A percentile compares a stretch with the other conserved stretches of the same genome.
phyloP scores from a whole-genome alignment of 345 rosid genomes.

The Hibiscus mutabilis region DNA sequence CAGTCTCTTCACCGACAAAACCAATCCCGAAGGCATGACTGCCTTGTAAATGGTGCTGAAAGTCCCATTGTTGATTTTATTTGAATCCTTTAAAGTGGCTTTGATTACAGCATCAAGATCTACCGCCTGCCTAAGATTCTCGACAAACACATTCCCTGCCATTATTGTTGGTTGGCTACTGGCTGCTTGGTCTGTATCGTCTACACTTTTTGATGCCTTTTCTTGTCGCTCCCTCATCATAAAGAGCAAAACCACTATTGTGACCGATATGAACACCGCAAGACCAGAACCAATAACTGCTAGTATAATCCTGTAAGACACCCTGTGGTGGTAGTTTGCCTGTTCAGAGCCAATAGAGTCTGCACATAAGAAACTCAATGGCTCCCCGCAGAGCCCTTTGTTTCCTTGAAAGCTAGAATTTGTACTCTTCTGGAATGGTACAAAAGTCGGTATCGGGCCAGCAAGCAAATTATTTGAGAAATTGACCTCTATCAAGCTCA shows the following conservation, averaged over 20 bases:
- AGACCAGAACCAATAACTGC: slow-evolving; percentile 90
- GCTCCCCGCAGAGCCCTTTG: slow-evolving; percentile 87
- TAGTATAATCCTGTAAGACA: slow-evolving; percentile 73
- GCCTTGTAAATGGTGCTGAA: slow-evolving; percentile 90
- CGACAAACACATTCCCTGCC: slow-evolving; percentile 74
- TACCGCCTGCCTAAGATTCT: slow-evolving; percentile 81
- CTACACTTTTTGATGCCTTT: slow-evolving; percentile 53
- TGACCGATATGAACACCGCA: slow-evolving; percentile 78
- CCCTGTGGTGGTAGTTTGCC: slow-evolving; percentile 58
- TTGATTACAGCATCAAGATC: slow-evolving; percentile 82
- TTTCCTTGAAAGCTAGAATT: slow-evolving; percentile 72
- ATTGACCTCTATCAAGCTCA: slow-evolving; percentile 89
- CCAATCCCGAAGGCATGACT: slow-evolving; percentile 87
- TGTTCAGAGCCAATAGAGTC: slow-evolving; percentile 31
- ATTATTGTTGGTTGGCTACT: slow-evolving; percentile 52
- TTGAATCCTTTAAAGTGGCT: slow-evolving; percentile 77
- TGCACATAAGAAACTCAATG: slow-evolving; percentile 56
- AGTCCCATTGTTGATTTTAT: slow-evolving; percentile 78
- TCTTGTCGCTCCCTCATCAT: slow-evolving; percentile 98
- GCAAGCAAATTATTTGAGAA: slow-evolving; percentile 74
- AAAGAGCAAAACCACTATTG: slow-evolving; percentile 75
- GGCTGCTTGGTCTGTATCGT: slow-evolving; percentile 36
- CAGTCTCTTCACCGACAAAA: slow-evolving; percentile 69
- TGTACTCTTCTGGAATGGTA: slow-evolving; percentile 86
- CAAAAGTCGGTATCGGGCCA: slow-evolving; percentile 65